Conservation (phyloP, 2,329 filamentous ascomycete species). For the Neobulgaria alba region DNA sequence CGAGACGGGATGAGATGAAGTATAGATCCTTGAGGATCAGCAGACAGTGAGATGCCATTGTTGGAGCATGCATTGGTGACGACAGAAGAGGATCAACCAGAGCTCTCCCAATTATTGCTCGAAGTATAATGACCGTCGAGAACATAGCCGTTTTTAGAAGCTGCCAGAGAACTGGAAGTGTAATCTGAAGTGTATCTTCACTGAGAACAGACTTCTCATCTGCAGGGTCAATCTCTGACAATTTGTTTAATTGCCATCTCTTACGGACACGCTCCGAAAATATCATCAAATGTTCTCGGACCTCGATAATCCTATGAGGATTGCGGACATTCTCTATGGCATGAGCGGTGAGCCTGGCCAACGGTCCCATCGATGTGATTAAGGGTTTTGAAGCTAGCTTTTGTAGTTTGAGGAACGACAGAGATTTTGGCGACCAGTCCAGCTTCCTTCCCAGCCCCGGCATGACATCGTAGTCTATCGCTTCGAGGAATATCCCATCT, state of each 20-base stretch:
- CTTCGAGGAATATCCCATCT: conserved; percentile 55
- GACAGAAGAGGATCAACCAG: conserved; percentile 48
- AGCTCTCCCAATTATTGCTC: conserved; percentile 48
- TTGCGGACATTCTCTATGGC: conserved; percentile 48
- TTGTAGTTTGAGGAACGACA: conserved; percentile 48
- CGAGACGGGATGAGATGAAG: conserved; percentile 60
- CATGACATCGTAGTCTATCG: conserved; percentile 51
- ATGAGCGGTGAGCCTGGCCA: conserved; percentile 55
- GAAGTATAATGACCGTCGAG: conserved; percentile 52
- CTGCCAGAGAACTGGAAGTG: conserved; percentile 55
- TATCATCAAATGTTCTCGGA: conserved; percentile 46
- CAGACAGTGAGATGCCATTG: conserved; percentile 51
- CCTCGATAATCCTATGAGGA: conserved; percentile 32
- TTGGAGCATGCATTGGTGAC: conserved; percentile 41
- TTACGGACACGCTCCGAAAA: conserved; percentile 37
- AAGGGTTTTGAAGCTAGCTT: conserved; percentile 48
- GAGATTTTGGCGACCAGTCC: conserved; percentile 48
- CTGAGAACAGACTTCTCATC: conserved; percentile 52
- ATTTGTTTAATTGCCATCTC: conserved; percentile 60
- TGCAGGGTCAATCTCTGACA: conserved; percentile 54
- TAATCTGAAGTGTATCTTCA: conserved; percentile 46
- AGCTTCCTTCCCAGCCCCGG: conserved; percentile 43
- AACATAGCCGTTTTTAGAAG: conserved; percentile 57
- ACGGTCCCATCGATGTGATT: conserved; percentile 49
- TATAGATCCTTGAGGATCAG: conserved; percentile 57